A percentile compares a stretch with the other conserved stretches of the same genome.
Conservation (phyloP, 805 yeast genomes). For the Candida verbasci region DNA sequence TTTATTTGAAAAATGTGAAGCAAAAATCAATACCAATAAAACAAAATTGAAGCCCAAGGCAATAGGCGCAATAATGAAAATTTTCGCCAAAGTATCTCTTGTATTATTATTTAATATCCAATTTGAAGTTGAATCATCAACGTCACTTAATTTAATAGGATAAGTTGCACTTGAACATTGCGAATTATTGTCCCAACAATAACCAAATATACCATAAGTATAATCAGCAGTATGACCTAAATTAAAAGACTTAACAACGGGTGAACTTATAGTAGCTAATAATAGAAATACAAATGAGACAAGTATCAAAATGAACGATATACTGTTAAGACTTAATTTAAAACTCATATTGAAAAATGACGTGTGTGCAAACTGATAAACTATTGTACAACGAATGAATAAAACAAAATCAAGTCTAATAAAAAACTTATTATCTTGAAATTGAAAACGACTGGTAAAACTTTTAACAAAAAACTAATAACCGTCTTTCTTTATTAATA, state of each 20-base stretch:
- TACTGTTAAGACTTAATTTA: slow-evolving; percentile 4
- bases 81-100: slow-evolving; percentile 49
- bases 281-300: slow-evolving; percentile 60
- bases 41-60: slow-evolving; percentile 60
- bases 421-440: no score
- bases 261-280: slow-evolving; percentile 58
- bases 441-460: no score
- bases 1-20: slow-evolving; percentile 21
- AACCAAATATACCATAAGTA: slow-evolving; percentile 66
- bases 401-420: no score
- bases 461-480: no score
- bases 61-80: slow-evolving; percentile 59
- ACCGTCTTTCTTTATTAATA: no score
- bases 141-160: slow-evolving; percentile 37
- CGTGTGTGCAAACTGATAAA: no score
- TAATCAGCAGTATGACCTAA: slow-evolving; percentile 44
- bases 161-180: slow-evolving; percentile 44
- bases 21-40: slow-evolving; percentile 19
- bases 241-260: slow-evolving; percentile 46
- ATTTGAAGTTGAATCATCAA: slow-evolving; percentile 21
- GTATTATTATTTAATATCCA: slow-evolving; percentile 48
- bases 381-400: no score
- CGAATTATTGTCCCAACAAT: slow-evolving; percentile 36
- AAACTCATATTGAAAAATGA: no score
- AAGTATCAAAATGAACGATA: slow-evolving; percentile 32